phyloP scores from a whole-genome alignment of 2,329 filamentous ascomycete species.

The Xylaria sp. region DNA sequence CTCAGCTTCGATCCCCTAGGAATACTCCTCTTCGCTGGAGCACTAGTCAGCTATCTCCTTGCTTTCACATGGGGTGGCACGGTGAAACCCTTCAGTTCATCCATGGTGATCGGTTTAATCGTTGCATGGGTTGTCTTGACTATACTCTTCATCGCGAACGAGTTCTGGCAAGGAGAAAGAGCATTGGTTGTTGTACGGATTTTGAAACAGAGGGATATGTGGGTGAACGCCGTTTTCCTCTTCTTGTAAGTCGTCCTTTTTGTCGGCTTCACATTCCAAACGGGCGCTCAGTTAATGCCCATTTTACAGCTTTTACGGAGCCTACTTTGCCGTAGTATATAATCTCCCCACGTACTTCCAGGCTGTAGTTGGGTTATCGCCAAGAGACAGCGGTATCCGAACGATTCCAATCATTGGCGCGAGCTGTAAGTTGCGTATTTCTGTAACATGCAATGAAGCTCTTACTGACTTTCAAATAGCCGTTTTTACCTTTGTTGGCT shows the following conservation, averaged over 20 bases:
- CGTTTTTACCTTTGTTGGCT: conserved; percentile 19
- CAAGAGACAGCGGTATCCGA: conserved; percentile 55
- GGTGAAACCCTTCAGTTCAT: conserved; percentile 30
- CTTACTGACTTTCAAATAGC: conserved; percentile 47
- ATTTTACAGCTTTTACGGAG: conserved; percentile 26
- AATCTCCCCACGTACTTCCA: conserved; percentile 64
- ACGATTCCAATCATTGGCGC: conserved; percentile 50
- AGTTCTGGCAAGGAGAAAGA: conserved; percentile 51
- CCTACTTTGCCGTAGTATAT: conserved; percentile 48
- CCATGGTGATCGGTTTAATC: conserved; percentile 53
- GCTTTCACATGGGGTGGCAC: conserved; percentile 52
- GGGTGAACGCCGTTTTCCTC: conserved; percentile 30
- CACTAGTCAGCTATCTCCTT: conserved; percentile 45
- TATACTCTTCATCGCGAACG: conserved; percentile 53
- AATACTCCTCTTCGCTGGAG: conserved; percentile 39
- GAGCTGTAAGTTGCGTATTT: conserved; percentile 19
- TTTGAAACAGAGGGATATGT: conserved; percentile 53
- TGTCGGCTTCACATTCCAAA: conserved; percentile 11
- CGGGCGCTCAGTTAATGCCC: not conserved
- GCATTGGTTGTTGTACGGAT: conserved; percentile 55
- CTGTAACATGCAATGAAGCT: not conserved
- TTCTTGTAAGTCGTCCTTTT: conserved; percentile 36
- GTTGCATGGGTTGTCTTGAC: conserved; percentile 54
- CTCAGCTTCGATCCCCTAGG: conserved; percentile 45
- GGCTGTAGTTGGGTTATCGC: conserved; percentile 52